Base-by-base conservation (phyloP, 2,329 filamentous ascomycete genomes). In the Clonostachys byssicola region DNA sequence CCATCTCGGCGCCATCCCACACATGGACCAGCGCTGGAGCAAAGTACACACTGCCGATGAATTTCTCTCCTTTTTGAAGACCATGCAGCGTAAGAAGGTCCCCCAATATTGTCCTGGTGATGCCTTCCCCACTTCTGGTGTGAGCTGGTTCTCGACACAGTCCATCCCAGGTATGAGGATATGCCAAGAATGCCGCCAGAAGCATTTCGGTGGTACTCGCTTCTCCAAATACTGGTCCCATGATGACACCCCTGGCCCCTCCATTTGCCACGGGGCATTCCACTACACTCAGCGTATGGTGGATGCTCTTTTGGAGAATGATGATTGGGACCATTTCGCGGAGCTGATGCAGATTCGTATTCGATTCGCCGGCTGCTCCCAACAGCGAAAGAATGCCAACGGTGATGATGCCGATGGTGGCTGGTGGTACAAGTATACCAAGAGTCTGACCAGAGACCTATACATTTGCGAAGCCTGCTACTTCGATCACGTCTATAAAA, bases 11-110 rank as follows among this genome's bases (percentile, higher is more conserved):
- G 45, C 45, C 23, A 47, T 47, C 40, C 45, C 45, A 12, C 40
- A 47, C 40, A 47, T 47, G 45, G 40, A 34, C 14, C 20, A 18
- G 39, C 45, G 45, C 8, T 47, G 45, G 45, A 47, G 40, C 40
- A 47, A 43, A 34, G 45, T 47, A 13, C 45, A 47, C 40, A 47
- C 45, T 16, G 39, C 45, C 20, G 45, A 47, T 14, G 45, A 47
- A 10, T 47, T 47, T 13, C 45, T 47, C 40, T 35, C 20, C 40
- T 47, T 47, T 20, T 18, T 47, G 13, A 47, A 47, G 16, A 33
- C 43, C 45, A 47, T 47, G 45, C 45, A 47, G 33, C 40, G 40
- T 30, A 47, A 46, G 34, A 47, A 42, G 34, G 45, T 47, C n/a
- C 39, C 45, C 45, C 40, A 36, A 17, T 40, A 13, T 10, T 47